Conservation (phyloP, 768 basidiomycete genomes). For the Tricholoma sp. region DNA sequence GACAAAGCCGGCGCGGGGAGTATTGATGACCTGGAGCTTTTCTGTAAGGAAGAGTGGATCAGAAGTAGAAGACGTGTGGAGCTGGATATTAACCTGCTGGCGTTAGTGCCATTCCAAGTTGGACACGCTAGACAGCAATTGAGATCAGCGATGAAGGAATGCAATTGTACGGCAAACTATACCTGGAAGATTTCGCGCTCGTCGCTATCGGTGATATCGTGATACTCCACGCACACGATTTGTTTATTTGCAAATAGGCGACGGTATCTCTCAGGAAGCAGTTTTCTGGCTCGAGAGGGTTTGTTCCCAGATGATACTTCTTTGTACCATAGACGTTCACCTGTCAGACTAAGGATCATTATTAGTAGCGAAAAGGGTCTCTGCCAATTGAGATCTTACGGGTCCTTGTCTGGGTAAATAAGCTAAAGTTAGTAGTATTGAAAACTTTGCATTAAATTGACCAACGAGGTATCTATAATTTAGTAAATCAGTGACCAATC, state of each 20-base stretch:
- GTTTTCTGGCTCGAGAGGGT: constrained; percentile 15
- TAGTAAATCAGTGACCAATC: not conserved
- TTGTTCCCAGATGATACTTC: constrained; percentile 4
- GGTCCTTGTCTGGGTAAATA: constrained; percentile 15
- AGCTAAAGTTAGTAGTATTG: constrained; percentile 5
- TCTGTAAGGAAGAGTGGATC: constrained; percentile 30
- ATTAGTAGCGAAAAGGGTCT: not conserved
- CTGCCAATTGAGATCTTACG: constrained; percentile 1
- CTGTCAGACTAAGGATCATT: constrained; percentile 15
- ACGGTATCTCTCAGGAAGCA: constrained; percentile 51
- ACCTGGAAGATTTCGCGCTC: constrained; percentile 77
- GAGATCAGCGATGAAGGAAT: not conserved
- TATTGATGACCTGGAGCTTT: constrained; percentile 62
- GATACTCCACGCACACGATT: constrained; percentile 74
- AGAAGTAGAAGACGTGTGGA: not conserved
- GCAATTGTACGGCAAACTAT: no score
- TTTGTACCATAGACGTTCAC: constrained; percentile 52
- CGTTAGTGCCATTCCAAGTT: constrained; percentile 71
- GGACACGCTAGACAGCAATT: constrained; percentile 50
- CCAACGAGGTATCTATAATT: constrained; percentile 26
- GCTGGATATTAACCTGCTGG: constrained; percentile 45
- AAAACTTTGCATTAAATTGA: constrained; percentile 17
- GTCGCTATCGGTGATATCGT: constrained; percentile 46
- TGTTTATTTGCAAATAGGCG: constrained; percentile 67
- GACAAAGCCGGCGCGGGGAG: constrained; percentile 51